These are phyloP conservation scores for Piromyces finnis DNA, from an alignment of 192 early-diverging fungal genomes.

Conservation along the genomic window DNA sequence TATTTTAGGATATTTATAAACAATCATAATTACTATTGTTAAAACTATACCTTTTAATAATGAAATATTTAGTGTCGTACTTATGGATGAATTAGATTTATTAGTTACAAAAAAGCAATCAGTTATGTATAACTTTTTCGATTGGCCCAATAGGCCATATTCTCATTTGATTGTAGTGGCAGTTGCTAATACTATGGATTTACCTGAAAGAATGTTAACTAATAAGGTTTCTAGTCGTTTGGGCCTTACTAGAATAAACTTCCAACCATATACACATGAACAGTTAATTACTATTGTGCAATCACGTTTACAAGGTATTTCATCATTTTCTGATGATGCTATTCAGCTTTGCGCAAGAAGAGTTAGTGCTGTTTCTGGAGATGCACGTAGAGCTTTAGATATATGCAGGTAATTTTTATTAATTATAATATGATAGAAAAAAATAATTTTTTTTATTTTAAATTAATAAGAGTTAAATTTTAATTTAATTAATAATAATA, in stretches of 20 bases:
- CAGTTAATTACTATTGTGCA: constrained; percentile 76
- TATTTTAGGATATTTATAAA: too few relatives aligned
- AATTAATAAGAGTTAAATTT: too few relatives aligned
- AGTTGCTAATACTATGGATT: constrained; percentile 96
- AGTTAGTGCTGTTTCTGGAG: constrained; percentile 86
- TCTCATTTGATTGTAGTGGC: constrained; percentile 82
- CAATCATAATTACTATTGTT: too few relatives aligned
- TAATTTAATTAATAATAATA: background rate
- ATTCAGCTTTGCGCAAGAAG: constrained; percentile 89
- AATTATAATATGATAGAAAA: too few relatives aligned
- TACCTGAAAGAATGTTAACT: constrained; percentile 77
- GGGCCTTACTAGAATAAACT: constrained; percentile 77
- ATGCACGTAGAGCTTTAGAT: constrained; percentile 85
- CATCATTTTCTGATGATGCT: constrained; percentile 59
- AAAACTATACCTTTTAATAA: too few relatives aligned
- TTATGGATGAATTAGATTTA: constrained; percentile 95
- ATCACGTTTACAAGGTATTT: constrained; percentile 50
- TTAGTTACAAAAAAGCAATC: constrained; percentile 78
- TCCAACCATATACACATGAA: constrained; percentile 72
- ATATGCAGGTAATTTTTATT: constrained; percentile 52
- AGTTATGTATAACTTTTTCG: constrained; percentile 97
- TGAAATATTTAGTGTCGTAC: constrained; percentile 47
- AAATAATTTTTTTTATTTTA: too few relatives aligned
- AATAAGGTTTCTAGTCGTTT: constrained; percentile 82
- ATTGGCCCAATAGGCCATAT: constrained; percentile 76